phyloP scores from a whole-genome alignment of 2,329 filamentous ascomycete species.

The Colletotrichum tropicicola region DNA sequence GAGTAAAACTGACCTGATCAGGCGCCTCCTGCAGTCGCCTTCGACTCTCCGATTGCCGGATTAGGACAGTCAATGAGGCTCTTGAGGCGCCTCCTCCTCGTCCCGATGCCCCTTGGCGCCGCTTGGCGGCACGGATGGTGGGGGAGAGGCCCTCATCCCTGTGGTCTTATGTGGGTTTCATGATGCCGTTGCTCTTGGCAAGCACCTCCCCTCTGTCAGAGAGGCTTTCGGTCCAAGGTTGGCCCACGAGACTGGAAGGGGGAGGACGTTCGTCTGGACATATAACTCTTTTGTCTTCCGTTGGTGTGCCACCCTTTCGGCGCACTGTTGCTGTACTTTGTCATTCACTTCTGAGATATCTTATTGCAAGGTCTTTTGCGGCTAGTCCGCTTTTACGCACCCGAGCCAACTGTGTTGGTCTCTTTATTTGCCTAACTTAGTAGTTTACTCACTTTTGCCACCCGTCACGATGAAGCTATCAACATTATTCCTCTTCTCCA shows the following conservation, averaged over 20 bases:
- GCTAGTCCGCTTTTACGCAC: not conserved
- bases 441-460: not conserved
- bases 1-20: constrained; percentile 16
- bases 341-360: not conserved
- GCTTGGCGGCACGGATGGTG: constrained; percentile 18
- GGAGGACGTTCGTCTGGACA: not conserved
- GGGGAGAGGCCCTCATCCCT: constrained; percentile 6
- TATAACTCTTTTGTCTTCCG: not conserved
- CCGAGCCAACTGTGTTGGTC: constrained; percentile 1
- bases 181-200: constrained; percentile 16
- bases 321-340: not conserved
- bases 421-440: not conserved
- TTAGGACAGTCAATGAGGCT: not conserved
- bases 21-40: not conserved
- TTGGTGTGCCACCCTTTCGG: not conserved
- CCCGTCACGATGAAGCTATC: constrained; percentile 4
- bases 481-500: not conserved
- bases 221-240: not conserved
- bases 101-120: constrained; percentile 10
- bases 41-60: not conserved
- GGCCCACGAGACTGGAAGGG: not conserved
- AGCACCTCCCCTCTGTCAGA: not conserved
- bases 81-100: not conserved
- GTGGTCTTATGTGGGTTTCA: constrained; percentile 27
- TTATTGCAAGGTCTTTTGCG: not conserved